phyloP scores from a whole-genome alignment of 73 alveolate species.

The Paramecium biaurelia region DNA sequence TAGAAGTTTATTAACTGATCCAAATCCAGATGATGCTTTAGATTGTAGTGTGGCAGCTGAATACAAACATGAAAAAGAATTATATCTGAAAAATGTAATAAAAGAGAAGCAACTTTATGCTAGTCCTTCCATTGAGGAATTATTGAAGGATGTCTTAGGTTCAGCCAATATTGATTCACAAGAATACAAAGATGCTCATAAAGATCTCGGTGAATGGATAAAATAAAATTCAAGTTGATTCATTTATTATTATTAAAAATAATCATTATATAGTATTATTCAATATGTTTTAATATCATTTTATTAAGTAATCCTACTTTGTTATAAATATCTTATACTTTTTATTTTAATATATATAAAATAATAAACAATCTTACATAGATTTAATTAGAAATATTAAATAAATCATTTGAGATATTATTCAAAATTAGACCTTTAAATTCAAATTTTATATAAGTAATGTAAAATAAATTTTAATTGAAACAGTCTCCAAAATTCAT shows the following conservation, averaged over 20 bases:
- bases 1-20: constrained; percentile 54
- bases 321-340: too few species aligned
- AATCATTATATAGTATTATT: not conserved
- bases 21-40: constrained; percentile 66
- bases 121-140: not conserved
- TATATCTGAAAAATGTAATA: not conserved
- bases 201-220: not conserved
- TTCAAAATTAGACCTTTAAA: not conserved
- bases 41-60: constrained; percentile 65
- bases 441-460: not conserved
- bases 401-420: too few species aligned
- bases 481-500: not conserved
- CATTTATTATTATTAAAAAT: not conserved
- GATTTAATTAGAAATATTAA: too few species aligned
- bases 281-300: too few species aligned
- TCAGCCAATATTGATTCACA: not conserved
- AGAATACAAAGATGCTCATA: not conserved
- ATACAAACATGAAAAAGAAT: constrained; percentile 36
- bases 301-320: too few species aligned
- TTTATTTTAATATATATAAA: too few species aligned
- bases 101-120: constrained; percentile 44
- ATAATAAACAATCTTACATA: too few species aligned
- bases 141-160: constrained; percentile 47
- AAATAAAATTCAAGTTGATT: not conserved
- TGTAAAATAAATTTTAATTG: not conserved